These are phyloP conservation scores for Acorus gramineus DNA, from an alignment of 106 monocot species.

Conservation along the genomic window DNA sequence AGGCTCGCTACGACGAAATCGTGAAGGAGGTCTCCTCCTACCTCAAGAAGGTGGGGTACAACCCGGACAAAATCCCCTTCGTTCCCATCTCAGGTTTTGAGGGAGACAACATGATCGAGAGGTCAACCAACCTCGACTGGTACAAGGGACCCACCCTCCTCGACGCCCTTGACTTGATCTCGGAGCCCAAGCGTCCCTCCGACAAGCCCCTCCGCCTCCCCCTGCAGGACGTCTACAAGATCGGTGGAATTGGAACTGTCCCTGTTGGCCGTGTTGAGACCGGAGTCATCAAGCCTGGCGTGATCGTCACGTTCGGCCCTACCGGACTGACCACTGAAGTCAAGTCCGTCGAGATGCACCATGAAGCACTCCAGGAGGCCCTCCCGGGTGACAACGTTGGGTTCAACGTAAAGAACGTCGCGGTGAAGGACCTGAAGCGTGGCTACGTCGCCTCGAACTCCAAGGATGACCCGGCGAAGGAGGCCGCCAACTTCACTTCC, in stretches of 20 bases:
- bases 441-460: slow-evolving; percentile 56
- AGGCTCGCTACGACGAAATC: slow-evolving; percentile 52
- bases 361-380: slow-evolving; percentile 46
- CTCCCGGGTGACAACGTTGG: slow-evolving; percentile 59
- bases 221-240: slow-evolving; percentile 70
- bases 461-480: slow-evolving; percentile 52
- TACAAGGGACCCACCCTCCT: slow-evolving; percentile 64
- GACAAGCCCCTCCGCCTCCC: slow-evolving; percentile 48
- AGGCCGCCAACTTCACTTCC: slow-evolving; percentile 13
- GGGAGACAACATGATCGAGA: slow-evolving; percentile 58
- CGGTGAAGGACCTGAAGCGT: slow-evolving; percentile 61
- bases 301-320: slow-evolving; percentile 51
- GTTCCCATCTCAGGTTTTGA: slow-evolving; percentile 37
- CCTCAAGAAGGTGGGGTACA: slow-evolving; percentile 62
- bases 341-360: slow-evolving; percentile 65
- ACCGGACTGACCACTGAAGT: slow-evolving; percentile 49
- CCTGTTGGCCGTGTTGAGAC: slow-evolving; percentile 29
- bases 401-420: slow-evolving; percentile 61
- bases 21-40: slow-evolving; percentile 67
- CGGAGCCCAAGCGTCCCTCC: slow-evolving; percentile 44
- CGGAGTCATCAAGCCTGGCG: slow-evolving; percentile 34
- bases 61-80: slow-evolving; percentile 44
- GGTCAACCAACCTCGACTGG: slow-evolving; percentile 67
- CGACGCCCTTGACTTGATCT: slow-evolving; percentile 39
- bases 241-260: slow-evolving; percentile 59